A percentile compares a stretch with the other conserved stretches of the same genome.
phyloP scores from a whole-genome alignment of 768 basidiomycete species.

The Leccinum barrowsii region DNA sequence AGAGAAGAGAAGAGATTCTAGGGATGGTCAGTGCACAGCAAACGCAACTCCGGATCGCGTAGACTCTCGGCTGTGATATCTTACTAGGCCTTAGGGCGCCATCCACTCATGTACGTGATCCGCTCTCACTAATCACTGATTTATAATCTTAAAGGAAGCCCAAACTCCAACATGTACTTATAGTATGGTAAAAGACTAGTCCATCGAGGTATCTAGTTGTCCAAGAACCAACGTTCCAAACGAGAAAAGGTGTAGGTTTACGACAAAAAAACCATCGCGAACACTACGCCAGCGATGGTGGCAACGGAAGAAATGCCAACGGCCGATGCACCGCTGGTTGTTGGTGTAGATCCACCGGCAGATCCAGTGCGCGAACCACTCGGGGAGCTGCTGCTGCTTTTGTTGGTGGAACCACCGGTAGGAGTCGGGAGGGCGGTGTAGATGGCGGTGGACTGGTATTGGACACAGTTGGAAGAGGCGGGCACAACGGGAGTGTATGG shows the following conservation, averaged over 20 bases:
- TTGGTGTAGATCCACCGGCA: conserved; percentile 16
- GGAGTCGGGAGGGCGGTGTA: conserved; percentile 28
- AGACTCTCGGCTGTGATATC: neutral
- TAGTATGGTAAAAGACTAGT: neutral
- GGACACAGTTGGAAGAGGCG: conserved; percentile 43
- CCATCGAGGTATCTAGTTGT: too few species aligned
- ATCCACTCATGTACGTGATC: neutral
- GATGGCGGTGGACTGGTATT: conserved; percentile 34
- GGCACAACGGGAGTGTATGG: conserved; percentile 42
- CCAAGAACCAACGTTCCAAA: neutral
- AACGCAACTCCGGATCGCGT: neutral
- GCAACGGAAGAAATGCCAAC: conserved; percentile 30
- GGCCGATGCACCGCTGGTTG: conserved; percentile 16
- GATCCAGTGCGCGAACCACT: conserved; percentile 14
- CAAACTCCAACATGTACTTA: neutral
- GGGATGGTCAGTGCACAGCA: conserved; percentile 9
- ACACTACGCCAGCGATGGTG: conserved; percentile 30
- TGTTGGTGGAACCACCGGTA: neutral
- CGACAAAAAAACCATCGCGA: conserved; percentile 35
- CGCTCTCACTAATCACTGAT: too few species aligned
- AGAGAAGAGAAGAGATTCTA: neutral
- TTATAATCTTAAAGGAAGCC: neutral
- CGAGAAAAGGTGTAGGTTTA: conserved; percentile 4
- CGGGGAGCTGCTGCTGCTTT: neutral
- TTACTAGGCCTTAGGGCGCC: too few species aligned